These are phyloP conservation scores for Sporothrix brasiliensis DNA, from an alignment of 2,329 filamentous ascomycete genomes.

Conservation along the genomic window DNA sequence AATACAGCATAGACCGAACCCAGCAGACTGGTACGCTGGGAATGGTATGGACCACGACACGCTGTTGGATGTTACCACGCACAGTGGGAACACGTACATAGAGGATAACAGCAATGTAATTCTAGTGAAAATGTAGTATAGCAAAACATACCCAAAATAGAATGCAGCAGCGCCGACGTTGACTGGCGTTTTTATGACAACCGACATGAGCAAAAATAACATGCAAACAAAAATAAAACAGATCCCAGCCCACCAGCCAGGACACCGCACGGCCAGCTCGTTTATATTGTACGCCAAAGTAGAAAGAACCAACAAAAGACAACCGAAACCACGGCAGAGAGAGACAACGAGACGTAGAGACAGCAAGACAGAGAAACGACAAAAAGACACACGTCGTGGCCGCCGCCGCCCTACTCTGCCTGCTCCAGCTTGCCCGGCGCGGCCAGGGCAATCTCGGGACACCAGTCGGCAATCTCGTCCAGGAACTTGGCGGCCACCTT, in stretches of 20 bases:
- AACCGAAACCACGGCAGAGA: no score
- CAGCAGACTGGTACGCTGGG: background rate
- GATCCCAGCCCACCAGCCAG: conserved; percentile 17
- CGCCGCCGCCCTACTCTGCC: no score
- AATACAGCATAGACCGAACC: background rate
- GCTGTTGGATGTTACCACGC: background rate
- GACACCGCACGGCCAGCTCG: conserved; percentile 9
- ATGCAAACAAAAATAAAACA: background rate
- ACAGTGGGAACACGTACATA: background rate
- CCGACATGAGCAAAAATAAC: background rate
- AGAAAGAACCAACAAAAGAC: background rate
- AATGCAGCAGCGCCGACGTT: background rate
- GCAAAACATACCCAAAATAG: background rate
- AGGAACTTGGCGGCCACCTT: conserved; percentile 33
- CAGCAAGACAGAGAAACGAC: no score
- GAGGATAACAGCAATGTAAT: conserved; percentile 7
- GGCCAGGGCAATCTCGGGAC: conserved; percentile 38
- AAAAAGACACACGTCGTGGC: no score
- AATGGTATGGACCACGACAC: background rate
- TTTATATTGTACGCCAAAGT: conserved; percentile 9
- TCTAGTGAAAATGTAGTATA: background rate
- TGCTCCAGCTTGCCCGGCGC: conserved; percentile 34
- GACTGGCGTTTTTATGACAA: background rate
- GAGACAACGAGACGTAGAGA: background rate
- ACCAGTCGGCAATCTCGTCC: conserved; percentile 36